Conservation (phyloP, 176 grass and related monocot species). For the Eragrostis nindensis region DNA sequence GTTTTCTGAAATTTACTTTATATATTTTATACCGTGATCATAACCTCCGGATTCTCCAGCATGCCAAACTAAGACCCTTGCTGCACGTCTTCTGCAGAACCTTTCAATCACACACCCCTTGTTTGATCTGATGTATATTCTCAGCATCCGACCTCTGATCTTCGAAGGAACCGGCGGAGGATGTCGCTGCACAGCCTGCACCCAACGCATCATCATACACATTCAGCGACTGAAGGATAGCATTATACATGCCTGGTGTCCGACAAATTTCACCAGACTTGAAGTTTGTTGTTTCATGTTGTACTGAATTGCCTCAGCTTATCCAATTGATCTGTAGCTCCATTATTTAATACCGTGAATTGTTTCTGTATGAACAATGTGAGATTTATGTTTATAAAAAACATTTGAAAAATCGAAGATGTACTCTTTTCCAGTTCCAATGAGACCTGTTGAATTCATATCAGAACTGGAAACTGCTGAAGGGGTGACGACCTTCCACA, state of each 20-base stretch:
- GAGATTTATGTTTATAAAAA: neutral
- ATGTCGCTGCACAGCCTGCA: neutral
- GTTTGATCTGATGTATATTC: neutral
- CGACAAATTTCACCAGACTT: neutral
- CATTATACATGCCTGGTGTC: no score
- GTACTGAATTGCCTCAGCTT: neutral
- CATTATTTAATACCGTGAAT: neutral
- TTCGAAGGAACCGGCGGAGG: neutral
- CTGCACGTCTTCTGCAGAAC: neutral
- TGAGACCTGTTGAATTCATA: neutral
- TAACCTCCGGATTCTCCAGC: neutral
- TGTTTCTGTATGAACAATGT: neutral
- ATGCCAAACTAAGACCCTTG: neutral
- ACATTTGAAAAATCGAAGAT: neutral
- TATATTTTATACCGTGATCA: neutral
- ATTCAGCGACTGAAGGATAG: neutral
- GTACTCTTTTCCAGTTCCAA: neutral
- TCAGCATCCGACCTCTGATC: neutral
- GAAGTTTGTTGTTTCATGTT: neutral
- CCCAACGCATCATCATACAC: neutral
- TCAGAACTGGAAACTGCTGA: neutral
- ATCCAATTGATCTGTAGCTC: neutral
- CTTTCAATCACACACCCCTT: neutral
- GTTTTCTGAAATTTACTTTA: no score
- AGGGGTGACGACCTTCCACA: neutral